Evolutionary conservation across 441 rosid species (phyloP).

Genomic region (Eutrema salsugineum): DNA sequence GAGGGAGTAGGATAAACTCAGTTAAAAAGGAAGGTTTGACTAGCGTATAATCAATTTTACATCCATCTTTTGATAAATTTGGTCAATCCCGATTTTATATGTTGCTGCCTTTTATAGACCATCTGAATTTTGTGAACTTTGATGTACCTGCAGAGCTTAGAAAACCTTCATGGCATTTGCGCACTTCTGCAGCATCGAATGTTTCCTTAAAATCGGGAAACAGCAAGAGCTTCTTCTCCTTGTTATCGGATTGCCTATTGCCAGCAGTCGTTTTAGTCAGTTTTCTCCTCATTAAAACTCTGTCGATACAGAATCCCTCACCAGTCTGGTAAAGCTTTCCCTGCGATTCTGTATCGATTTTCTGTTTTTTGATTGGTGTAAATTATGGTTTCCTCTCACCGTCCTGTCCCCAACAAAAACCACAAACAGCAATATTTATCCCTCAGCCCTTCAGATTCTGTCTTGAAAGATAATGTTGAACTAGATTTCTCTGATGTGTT

Average conservation of each 20-base stretch:
- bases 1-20: neutral
- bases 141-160: constrained; percentile 50
- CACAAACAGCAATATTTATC: constrained; percentile 43
- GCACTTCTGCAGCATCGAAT: constrained; percentile 49
- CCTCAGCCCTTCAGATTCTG: constrained; percentile 41
- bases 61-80: neutral
- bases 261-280: constrained; percentile 48
- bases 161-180: constrained; percentile 82
- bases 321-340: constrained; percentile 30
- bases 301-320: constrained; percentile 44
- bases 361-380: neutral
- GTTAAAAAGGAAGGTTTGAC: neutral
- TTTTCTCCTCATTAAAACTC: constrained; percentile 55
- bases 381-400: constrained; percentile 73
- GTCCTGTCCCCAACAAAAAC: constrained; percentile 40
- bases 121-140: constrained; percentile 4
- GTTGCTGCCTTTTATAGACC: neutral
- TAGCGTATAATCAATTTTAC: neutral
- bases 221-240: constrained; percentile 69
- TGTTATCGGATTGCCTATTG: constrained; percentile 67
- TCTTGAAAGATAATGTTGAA: constrained; percentile 58
- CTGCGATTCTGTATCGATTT: constrained; percentile 27
- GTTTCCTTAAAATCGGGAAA: constrained; percentile 98
- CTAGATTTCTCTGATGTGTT: constrained; percentile 89
- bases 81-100: neutral